phyloP scores from a whole-genome alignment of 306 rosid genomes.

The Fragaria ananassa region DNA sequence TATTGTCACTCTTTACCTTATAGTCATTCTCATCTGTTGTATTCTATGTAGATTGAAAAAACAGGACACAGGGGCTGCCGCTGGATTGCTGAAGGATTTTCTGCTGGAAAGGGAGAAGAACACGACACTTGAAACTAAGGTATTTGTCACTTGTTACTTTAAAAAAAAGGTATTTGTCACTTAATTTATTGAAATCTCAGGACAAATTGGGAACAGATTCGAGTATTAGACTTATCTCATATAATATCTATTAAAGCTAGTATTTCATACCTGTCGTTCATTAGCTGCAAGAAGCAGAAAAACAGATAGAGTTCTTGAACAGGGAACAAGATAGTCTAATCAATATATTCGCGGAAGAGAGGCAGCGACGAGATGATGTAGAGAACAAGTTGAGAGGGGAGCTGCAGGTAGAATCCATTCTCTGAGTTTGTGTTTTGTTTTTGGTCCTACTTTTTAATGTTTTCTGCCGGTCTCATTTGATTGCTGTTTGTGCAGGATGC shows the following conservation, averaged over 20 bases:
- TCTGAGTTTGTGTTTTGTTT: not conserved
- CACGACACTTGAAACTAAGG: conserved; percentile 62
- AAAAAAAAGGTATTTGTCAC: conserved; percentile 36
- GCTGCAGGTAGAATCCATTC: conserved; percentile 48
- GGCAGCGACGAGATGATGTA: conserved; percentile 68
- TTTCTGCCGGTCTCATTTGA: not conserved
- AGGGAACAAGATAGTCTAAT: conserved; percentile 74
- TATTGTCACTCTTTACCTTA: not conserved
- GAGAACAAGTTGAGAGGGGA: conserved; percentile 66
- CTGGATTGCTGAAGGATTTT: conserved; percentile 36
- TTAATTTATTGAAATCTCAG: not conserved
- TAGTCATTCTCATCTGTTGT: not conserved
- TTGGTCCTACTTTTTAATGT: not conserved
- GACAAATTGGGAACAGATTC: not conserved
- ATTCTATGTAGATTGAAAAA: conserved; percentile 42
- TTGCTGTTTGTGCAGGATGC: conserved; percentile 53
- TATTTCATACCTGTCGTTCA: conserved; percentile 2
- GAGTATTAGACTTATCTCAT: not conserved
- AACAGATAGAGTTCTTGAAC: conserved; percentile 59
- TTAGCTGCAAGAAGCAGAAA: conserved; percentile 54
- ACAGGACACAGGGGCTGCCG: conserved; percentile 32
- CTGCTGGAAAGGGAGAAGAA: conserved; percentile 50
- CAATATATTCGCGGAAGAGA: conserved; percentile 77
- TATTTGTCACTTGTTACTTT: conserved; percentile 16
- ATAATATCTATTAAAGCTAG: not conserved